Base-by-base conservation (phyloP, 129 eudicot genomes). In the Escallonia herrerae region DNA sequence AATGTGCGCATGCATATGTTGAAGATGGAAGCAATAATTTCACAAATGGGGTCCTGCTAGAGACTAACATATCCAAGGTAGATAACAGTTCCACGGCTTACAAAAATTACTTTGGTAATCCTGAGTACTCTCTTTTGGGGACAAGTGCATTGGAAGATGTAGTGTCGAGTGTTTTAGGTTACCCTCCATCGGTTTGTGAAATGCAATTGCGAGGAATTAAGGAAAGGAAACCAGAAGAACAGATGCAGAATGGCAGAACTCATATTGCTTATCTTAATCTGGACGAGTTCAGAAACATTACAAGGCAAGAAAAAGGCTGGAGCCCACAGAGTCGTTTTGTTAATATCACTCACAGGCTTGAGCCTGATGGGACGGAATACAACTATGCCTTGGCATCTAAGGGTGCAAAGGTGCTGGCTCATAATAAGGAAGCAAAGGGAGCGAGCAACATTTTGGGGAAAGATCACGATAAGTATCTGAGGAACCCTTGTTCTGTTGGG, bases 331-430 rank as follows among this genome's bases (percentile, higher is more conserved):
- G 60, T 55, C 84, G 74, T 75, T 68, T 70, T 55, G 80, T 57
- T 15, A 93, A 93, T 81, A 83, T 93, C 37, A 81, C 96, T n/a
- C 96, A 93, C 63, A 70, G 99, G 66, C 91, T 93, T 14, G 96
- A 93, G 69, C 90, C 96, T 8, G 99, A 93, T 74, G 99, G 99
- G 15, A 86, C 91, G 2, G 76, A 84, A 6, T 89, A 85, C 76
- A 93, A 93, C 70, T 93, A 88, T 44, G 99, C 99, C 47, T 83
- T 95, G 1, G 89, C 87, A 50, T 67, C 86, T 8, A 89, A 89
- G 75, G 99, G 99, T 73, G 96, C 96, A 38, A 89, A 93, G 66
- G 91, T 93, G 72, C 95, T 89, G 61, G 91, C 87, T 39, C 82
- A 86, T 47, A 93, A 93, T 58, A 88, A 89, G 75, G 99, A 88